These are phyloP conservation scores for Cladophialophora psammophila DNA, from an alignment of 2,329 filamentous ascomycete species.

Conservation along the genomic window DNA sequence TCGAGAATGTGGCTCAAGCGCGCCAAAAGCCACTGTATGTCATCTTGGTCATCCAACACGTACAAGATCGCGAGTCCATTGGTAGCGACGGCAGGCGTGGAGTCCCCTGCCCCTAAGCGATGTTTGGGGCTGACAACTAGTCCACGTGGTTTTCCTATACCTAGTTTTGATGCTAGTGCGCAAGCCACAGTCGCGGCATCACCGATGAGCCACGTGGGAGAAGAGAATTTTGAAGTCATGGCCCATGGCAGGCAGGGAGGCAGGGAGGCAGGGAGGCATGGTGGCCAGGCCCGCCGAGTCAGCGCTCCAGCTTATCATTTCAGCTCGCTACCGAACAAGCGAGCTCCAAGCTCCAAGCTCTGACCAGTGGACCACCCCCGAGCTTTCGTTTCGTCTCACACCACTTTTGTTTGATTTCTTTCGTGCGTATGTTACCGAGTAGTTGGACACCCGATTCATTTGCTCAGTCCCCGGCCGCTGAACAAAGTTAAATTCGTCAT, in stretches of 20 bases:
- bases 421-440: neutral
- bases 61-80: neutral
- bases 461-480: neutral
- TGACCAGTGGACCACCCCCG: conserved; percentile 7
- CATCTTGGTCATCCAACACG: neutral
- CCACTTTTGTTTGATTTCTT: conserved; percentile 3
- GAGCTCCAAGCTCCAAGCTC: conserved; percentile 14
- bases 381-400: neutral
- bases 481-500: neutral
- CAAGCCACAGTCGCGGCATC: conserved; percentile 16
- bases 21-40: neutral
- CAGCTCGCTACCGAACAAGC: conserved; percentile 8
- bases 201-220: conserved; percentile 17
- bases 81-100: neutral
- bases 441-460: too few species aligned
- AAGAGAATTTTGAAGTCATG: conserved; percentile 8
- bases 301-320: neutral
- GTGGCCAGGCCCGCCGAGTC: neutral
- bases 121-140: neutral
- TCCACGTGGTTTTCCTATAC: conserved; percentile 13
- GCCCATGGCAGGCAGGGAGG: conserved; percentile 7
- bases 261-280: neutral
- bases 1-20: neutral
- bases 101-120: conserved; percentile 5
- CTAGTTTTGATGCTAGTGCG: conserved; percentile 13